Base-by-base conservation (phyloP, 108 stramenopile species). In the Skeletonema grethae region DNA sequence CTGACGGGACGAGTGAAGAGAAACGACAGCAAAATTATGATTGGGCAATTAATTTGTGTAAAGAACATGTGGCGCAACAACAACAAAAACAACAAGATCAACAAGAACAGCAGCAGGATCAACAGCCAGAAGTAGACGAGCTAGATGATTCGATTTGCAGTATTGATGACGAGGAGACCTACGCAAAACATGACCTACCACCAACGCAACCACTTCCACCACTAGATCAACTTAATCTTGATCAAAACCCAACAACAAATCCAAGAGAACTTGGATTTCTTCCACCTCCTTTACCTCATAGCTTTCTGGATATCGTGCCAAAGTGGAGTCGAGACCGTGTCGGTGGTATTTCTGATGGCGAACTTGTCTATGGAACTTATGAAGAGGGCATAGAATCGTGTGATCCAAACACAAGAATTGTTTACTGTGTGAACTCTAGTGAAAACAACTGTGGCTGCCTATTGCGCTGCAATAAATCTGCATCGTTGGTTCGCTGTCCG, bases 401-500 rank as follows among this genome's bases (percentile, higher is more conserved):
- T 41, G 68, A 69, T 41, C 59, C 68, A 12, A 25, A 16, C n/a
- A 38, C 68, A 5, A 69, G 58, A 39, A 43, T 69, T 20, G 57
- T 69, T 41, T 41, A 35, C 18, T 69, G 68, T 25, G 59, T 69
- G 9, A 69, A 69, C 30, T 16, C n/a, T 46, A 25, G 29, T 29
- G 64, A 67, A 29, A 43, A 43, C 15, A 67, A 56, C 16, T 69
- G 68, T 59, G 68, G 25, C 6, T 10, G 36, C 18, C 41, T 48
- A 16, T 29, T 69, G 12, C 57, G 36, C 10, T 69, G 68, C 8
- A 35, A 57, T 8, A 69, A 56, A 56, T 31, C 16, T 11, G 68
- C 68, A 43, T 69, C 68, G 43, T 59, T 69, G 35, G 68, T 69
- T 28, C 31, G 68, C 2, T 69, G 68, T 59, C 57, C 57, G 25